phyloP scores from a whole-genome alignment of 768 basidiomycete genomes.

The Mycena galericulata region DNA sequence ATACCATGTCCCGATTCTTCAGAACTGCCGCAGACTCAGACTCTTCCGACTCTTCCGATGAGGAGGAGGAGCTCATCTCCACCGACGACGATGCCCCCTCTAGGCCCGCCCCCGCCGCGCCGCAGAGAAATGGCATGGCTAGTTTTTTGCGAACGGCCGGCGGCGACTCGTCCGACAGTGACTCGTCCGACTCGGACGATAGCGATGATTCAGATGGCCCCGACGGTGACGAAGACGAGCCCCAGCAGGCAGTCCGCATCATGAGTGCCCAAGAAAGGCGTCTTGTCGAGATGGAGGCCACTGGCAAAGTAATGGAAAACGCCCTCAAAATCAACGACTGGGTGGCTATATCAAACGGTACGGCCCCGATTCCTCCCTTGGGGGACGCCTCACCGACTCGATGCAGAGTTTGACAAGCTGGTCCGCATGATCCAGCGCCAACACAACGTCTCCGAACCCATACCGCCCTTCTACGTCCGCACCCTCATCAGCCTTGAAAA shows the following conservation, averaged over 20 bases:
- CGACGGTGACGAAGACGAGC: conserved; percentile 73
- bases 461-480: conserved; percentile 88
- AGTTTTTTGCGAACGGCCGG: conserved; percentile 76
- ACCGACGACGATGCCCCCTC: conserved; percentile 72
- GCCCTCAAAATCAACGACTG: conserved; percentile 97
- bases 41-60: conserved; percentile 72
- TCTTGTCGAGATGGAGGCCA: conserved; percentile 94
- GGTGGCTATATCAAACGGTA: conserved; percentile 91
- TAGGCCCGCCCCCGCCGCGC: conserved; percentile 56
- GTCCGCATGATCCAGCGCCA: conserved; percentile 90
- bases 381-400: conserved; percentile 20
- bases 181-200: conserved; percentile 51
- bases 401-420: conserved; percentile 94
- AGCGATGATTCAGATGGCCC: conserved; percentile 56
- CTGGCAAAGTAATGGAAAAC: conserved; percentile 93
- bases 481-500: conserved; percentile 81
- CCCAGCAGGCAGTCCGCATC: conserved; percentile 76
- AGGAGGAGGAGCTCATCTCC: conserved; percentile 84
- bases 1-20: conserved; percentile 88
- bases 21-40: conserved; percentile 88
- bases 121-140: conserved; percentile 76
- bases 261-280: conserved; percentile 94
- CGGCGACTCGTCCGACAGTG: conserved; percentile 68
- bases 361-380: conserved; percentile 37
- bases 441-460: conserved; percentile 85